Base-by-base conservation (phyloP, 2,329 filamentous ascomycete species). In the Albifimbria verrucaria region DNA sequence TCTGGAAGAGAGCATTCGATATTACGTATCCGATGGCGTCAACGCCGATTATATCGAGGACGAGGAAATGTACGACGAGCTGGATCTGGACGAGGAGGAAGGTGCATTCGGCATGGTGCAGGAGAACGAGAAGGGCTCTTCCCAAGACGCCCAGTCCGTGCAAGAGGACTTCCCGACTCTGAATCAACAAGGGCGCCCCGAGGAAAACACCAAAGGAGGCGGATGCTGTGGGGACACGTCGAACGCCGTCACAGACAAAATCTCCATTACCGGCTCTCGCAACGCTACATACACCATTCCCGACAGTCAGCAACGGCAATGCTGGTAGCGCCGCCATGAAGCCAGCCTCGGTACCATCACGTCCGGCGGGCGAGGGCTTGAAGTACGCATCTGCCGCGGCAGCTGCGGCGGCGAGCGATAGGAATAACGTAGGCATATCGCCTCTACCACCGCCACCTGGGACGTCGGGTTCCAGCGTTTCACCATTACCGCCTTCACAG, bases 331-430 rank as follows among this genome's bases (percentile, higher is more conserved):
- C 78, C 50, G 76, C 80, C 50, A 97, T 97, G 93, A 99, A 97
- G 76, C 93, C 94, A 12, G 94, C 94, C 18, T 87, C 91, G 18
- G 74, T 92, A 62, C 94, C 94, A 1, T 86, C 89, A 54, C 85
- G 93, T 68, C 86, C 90, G 7, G 89, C 91, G 4, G 92, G 92
- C 47, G 93, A 97, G 69, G 90, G 89, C 2, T 78, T 99, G 60
- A 97, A 97, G 73, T 99, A 99, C 68, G 94, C 94, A 44, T 97
- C 94, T 36, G 94, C 94, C 0, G 94, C 94, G 0, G 94, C 94
- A 0, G 94, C 94, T 0, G 94, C 93, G 0, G 93, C 94, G 1
- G 91, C 92, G 45, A 92, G 85, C 69, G 92, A 96, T 61, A 82
- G 77, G 73, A 92, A 90, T 75, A 93, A 88, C 67, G 88, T 97